Evolutionary conservation across 2,329 filamentous ascomycete genomes (phyloP).

Genomic region (Ophiosphaerella korrae): DNA sequence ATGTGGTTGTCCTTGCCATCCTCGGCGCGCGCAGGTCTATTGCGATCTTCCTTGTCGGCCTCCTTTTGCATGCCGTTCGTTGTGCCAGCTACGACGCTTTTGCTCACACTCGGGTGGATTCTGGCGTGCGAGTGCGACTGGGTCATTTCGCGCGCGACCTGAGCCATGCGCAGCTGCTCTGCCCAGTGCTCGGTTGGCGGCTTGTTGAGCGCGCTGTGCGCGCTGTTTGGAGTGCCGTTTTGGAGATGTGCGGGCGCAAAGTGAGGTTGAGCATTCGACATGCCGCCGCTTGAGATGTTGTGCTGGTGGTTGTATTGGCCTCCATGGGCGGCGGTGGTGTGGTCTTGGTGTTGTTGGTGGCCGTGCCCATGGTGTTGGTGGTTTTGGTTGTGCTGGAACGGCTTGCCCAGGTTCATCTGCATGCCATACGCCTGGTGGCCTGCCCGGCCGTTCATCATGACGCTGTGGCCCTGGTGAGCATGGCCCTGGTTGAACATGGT

Average conservation of each 20-base stretch:
- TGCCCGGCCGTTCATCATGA: slow-evolving; percentile 74
- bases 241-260: slow-evolving; percentile 64
- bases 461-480: slow-evolving; percentile 71
- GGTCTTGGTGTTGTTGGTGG: slow-evolving; percentile 66
- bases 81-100: slow-evolving; percentile 63
- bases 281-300: slow-evolving; percentile 64
- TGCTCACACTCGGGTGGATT: slow-evolving; percentile 71
- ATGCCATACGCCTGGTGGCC: slow-evolving; percentile 60
- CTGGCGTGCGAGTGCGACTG: slow-evolving; percentile 76
- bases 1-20: slow-evolving; percentile 63
- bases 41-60: slow-evolving; percentile 62
- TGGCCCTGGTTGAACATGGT: slow-evolving; percentile 74
- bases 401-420: slow-evolving; percentile 70
- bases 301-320: slow-evolving; percentile 66
- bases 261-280: slow-evolving; percentile 69
- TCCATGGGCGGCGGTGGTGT: slow-evolving; percentile 57
- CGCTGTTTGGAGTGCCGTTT: slow-evolving; percentile 62
- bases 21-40: slow-evolving; percentile 62
- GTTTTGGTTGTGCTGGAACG: slow-evolving; percentile 65
- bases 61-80: slow-evolving; percentile 57
- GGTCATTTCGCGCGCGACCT: slow-evolving; percentile 72
- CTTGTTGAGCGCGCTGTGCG: slow-evolving; percentile 62
- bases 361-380: slow-evolving; percentile 58
- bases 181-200: slow-evolving; percentile 78
- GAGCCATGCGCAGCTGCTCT: slow-evolving; percentile 80